Conservation (phyloP, 2,329 filamentous ascomycete species). For the Aspergillus quadrilineatus region DNA sequence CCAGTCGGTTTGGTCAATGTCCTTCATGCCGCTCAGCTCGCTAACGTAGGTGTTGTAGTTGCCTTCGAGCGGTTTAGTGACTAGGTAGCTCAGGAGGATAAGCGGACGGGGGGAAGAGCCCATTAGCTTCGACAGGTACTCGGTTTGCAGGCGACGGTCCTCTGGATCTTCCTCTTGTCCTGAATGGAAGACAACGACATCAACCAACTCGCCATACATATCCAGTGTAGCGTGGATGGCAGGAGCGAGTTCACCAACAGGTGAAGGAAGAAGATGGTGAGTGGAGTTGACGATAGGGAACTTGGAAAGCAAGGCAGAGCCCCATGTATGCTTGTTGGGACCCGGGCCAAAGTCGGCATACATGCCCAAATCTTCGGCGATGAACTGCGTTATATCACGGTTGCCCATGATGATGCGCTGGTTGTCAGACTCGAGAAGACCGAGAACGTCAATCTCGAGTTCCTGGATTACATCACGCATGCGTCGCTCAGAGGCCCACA, state of each 20-base stretch:
- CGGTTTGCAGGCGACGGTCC: slow-evolving; percentile 79
- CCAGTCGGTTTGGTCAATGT: slow-evolving; percentile 90
- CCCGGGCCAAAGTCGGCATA: slow-evolving; percentile 97
- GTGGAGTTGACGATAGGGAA: slow-evolving; percentile 97
- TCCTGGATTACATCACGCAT: slow-evolving; percentile 90
- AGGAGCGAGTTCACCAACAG: slow-evolving; percentile 90
- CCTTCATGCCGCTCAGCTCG: slow-evolving; percentile 82
- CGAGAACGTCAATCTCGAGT: slow-evolving; percentile 93
- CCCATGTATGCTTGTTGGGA: slow-evolving; percentile 99
- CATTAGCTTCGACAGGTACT: slow-evolving; percentile 88
- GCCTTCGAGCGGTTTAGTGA: slow-evolving; percentile 83
- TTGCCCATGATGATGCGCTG: slow-evolving; percentile 99
- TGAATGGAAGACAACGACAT: slow-evolving; percentile 98
- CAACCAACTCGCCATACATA: slow-evolving; percentile 83
- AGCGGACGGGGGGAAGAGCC: slow-evolving; percentile 74
- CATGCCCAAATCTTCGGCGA: slow-evolving; percentile 97
- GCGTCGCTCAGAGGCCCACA: slow-evolving; percentile 95
- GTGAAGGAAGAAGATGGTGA: slow-evolving; percentile 89
- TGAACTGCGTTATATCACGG: slow-evolving; percentile 89
- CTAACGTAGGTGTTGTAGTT: slow-evolving; percentile 98
- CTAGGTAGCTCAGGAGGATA: slow-evolving; percentile 86
- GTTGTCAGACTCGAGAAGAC: slow-evolving; percentile 87
- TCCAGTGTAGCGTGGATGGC: slow-evolving; percentile 96
- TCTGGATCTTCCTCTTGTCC: slow-evolving; percentile 96
- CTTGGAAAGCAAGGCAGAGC: slow-evolving; percentile 85